Evolutionary conservation across 176 grass and related monocot genomes (phyloP).

Genomic region (Avena sativa): DNA sequence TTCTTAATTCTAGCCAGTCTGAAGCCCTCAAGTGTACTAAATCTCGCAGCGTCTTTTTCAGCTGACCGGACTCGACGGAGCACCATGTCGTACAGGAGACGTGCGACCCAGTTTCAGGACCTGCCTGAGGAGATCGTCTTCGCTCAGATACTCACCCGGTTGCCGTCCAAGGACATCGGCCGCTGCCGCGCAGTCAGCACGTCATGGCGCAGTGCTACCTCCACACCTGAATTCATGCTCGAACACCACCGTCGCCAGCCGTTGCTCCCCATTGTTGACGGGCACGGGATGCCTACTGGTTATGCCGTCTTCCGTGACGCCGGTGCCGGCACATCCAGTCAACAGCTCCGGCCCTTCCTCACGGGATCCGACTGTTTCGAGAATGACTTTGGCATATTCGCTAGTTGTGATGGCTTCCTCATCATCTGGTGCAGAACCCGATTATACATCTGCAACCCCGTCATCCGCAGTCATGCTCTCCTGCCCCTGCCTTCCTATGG

Average conservation of each 20-base stretch:
- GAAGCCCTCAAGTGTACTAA: not conserved
- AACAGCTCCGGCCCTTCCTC: not conserved
- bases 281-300: not conserved
- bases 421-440: not conserved
- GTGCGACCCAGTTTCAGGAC: not conserved
- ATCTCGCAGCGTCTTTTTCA: not conserved
- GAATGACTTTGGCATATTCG: not conserved
- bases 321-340: not conserved
- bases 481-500: not conserved
- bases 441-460: not conserved
- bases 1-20: not conserved
- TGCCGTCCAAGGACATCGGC: not conserved
- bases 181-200: not conserved
- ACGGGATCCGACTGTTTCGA: not conserved
- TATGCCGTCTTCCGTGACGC: not conserved
- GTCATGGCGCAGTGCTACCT: not conserved
- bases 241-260: not conserved
- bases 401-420: not conserved
- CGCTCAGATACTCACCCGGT: not conserved
- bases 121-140: not conserved
- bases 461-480: not conserved
- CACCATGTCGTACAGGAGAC: not conserved
- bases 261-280: not conserved
- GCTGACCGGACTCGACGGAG: not conserved
- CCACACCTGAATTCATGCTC: not conserved